A percentile compares a stretch with the other conserved stretches of the same genome.
phyloP scores from a whole-genome alignment of 306 rosid species.

The Prunus kanzakura region DNA sequence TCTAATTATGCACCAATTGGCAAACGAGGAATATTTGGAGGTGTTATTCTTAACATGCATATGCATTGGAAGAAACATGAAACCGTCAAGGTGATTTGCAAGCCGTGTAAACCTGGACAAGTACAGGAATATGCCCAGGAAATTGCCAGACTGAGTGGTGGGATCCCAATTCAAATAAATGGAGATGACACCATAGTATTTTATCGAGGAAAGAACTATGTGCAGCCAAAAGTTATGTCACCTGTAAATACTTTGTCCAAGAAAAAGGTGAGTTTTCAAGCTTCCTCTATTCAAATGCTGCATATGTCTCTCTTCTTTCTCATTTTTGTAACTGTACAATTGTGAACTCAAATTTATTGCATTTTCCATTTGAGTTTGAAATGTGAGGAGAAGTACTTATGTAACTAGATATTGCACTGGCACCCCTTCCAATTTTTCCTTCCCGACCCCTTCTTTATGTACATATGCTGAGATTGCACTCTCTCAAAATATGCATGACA shows the following conservation, averaged over 20 bases:
- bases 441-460: neutral
- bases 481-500: neutral
- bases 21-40: slow-evolving; percentile 89
- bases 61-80: slow-evolving; percentile 99
- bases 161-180: slow-evolving; percentile 76
- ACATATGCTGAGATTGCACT: neutral
- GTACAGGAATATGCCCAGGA: slow-evolving; percentile 79
- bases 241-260: slow-evolving; percentile 82
- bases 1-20: slow-evolving; percentile 91
- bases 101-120: slow-evolving; percentile 83
- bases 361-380: neutral
- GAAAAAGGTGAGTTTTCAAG: slow-evolving; percentile 63
- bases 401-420: neutral
- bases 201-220: slow-evolving; percentile 81
- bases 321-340: neutral
- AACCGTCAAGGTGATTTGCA: slow-evolving; percentile 81
- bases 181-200: slow-evolving; percentile 81
- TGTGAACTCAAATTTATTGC: neutral
- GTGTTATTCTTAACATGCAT: slow-evolving; percentile 93
- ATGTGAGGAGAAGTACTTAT: neutral
- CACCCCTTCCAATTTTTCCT: neutral
- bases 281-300: slow-evolving; percentile 18
- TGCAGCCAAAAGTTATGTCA: slow-evolving; percentile 83
- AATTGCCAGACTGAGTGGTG: slow-evolving; percentile 87
- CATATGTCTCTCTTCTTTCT: neutral